Base-by-base conservation (phyloP, 192 early-diverging fungal genomes). In the Spizellomyces punctatus region DNA sequence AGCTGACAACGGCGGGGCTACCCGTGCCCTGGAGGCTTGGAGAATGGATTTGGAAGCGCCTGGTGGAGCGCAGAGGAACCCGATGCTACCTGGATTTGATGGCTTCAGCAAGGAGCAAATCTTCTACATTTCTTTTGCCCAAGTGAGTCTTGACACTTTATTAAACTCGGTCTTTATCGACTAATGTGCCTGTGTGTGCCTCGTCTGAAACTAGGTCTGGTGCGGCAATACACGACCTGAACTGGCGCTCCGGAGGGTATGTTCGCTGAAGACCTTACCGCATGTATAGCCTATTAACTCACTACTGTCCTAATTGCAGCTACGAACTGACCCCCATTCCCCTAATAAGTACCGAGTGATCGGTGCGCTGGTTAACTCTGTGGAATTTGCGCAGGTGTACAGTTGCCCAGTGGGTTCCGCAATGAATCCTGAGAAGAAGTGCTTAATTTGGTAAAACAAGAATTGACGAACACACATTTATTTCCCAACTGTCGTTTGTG, bases 1-100 rank as follows among this genome's bases (percentile, higher is more conserved):
- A 27, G 89, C 90, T 0, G 91, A 92, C 67, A 90, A 88, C 75
- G 89, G 86, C 2, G 91, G 91, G 7, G 57, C 90, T 19, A 62
- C 70, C 45, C 56, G 63, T 7, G 83, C 83, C 4, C 71, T 66
- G 21, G 78, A 81, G 47, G 84, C 84, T 6, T 85, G 81, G 78
- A 41, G 64, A 8, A 36, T 21, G 3, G 67, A 76, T 42, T 36
- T 60, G 50, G 45, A 12, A 10, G 19, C 16, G 12, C 36, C 56
- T 6, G 76, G 60, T 12, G 77, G 70, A 17, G 76, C 58, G 17
- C 47, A 69, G 16, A 62, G 54, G 14, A 76, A 84, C 63, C 22
- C 50, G 4, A 57, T 67, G 50, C 60, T 82, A 22, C 80, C 84
- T 10, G 80, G 82, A 1, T 72, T 85, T 17, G 58, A 69, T 1